Base-by-base conservation (phyloP, 768 basidiomycete species). In the Leccinum rimulosum region DNA sequence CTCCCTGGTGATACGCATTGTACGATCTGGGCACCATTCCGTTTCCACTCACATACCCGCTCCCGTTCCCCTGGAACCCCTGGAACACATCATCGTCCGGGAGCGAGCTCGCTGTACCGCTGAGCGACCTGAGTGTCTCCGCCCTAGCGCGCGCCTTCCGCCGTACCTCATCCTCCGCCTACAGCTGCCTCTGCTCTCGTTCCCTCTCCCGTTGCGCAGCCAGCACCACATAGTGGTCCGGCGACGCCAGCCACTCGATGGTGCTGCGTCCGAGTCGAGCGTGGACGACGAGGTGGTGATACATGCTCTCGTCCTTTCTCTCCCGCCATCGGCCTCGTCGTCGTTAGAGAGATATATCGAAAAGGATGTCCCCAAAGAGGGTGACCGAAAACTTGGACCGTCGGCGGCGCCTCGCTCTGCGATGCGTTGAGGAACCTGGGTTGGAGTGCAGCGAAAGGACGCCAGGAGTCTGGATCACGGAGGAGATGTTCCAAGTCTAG, bases 251-350 rank as follows among this genome's bases (percentile, higher is more conserved):
- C 30, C 76, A 76, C 53, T 77, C 80, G 56, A 91, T 88, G 17
- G 79, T 75, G 87, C 82, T 3, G 89, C 88, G 61, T 90, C 89
- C 0, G 85, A 84, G 70, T 90, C 89, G 47, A 88, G 79, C 6
- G 85, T 86, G 5, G 76, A 72, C 3, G 77, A 71, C 19, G 73
- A 74, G 9, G 61, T 31, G 2, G 66, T 72, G 35, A 54, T 28
- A 62, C 70, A 64, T 31, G 50, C 64, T 66, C 35, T 71, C 62
- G 36, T 72, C 66, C 35, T 71, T 63, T 31, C 71, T 66, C 54
- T 63, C 51, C 60, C 52, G 50, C 33, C 27, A 8, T n/a, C 54
- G 15, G 3, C 25, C 25, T 25, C 79, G 10, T 79, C 79, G 10
- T 86, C 85, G 14, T 79, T 79, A 10, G 82, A 77, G 19, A 88